Percentiles rank a stretch among this genome's conserved stretches.
These are phyloP conservation scores for Phoenix dactylifera DNA, from an alignment of 176 grass and related monocot species.

Conservation along the genomic window DNA sequence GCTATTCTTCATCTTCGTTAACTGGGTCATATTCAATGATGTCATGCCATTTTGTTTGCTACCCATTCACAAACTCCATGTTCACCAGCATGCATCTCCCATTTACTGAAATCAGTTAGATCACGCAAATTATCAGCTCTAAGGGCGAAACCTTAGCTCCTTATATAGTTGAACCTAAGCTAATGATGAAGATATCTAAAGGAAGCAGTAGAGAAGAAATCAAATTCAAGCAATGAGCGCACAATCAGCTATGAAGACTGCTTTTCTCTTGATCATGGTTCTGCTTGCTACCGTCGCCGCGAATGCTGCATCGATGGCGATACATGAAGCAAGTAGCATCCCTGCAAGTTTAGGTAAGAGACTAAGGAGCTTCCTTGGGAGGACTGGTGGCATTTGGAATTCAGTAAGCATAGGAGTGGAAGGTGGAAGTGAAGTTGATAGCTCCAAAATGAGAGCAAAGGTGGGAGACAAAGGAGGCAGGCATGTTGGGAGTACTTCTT, in stretches of 20 bases:
- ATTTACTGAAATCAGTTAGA: constrained; percentile 42
- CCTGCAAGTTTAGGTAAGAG: constrained; percentile 24
- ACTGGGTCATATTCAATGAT: too few species aligned
- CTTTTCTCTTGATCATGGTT: constrained; percentile 34
- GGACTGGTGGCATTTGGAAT: constrained; percentile 33
- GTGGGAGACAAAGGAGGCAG: constrained; percentile 6
- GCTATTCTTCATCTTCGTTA: too few species aligned
- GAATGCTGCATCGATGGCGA: constrained; percentile 24
- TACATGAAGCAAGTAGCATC: constrained; percentile 16
- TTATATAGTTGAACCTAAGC: constrained; percentile 22
- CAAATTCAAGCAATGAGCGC: neutral
- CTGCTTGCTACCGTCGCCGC: constrained; percentile 33
- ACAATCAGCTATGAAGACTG: constrained; percentile 33
- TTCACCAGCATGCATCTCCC: constrained; percentile 30
- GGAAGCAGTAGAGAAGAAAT: neutral
- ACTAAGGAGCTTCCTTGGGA: constrained; percentile 21
- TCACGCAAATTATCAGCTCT: constrained; percentile 32
- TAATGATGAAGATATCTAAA: neutral
- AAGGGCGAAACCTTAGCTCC: neutral
- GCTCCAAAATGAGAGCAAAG: neutral
- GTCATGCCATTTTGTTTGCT: neutral
- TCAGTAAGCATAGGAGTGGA: neutral
- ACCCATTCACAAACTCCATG: constrained; percentile 20
- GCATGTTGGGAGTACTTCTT: constrained; percentile 10
- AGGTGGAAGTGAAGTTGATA: neutral